A percentile compares a stretch with the other conserved stretches of the same genome.
These are phyloP conservation scores for Neurospora tetraspora DNA, from an alignment of 495 filamentous ascomycete species.

Conservation along the genomic window DNA sequence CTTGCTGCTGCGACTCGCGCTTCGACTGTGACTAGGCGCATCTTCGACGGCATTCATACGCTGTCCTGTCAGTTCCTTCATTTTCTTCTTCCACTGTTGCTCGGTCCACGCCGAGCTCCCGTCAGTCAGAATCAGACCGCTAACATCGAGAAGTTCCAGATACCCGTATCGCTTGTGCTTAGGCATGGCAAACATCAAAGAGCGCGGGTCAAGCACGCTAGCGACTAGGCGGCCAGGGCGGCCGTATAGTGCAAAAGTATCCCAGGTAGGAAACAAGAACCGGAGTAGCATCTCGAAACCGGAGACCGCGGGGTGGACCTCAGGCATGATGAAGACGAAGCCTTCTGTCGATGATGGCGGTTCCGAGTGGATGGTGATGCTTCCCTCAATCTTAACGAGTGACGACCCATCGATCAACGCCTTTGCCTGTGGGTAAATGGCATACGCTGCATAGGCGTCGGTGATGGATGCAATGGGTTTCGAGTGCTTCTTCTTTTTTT, in stretches of 20 bases:
- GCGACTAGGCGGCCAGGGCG: conserved; percentile 80
- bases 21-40: conserved; percentile 45
- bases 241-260: conserved; percentile 87
- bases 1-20: conserved; percentile 48
- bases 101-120: conserved; percentile 77
- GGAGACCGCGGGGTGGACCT: conserved; percentile 77
- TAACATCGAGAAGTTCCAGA: conserved; percentile 78
- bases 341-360: conserved; percentile 70
- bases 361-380: conserved; percentile 71
- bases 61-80: conserved; percentile 84
- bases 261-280: conserved; percentile 88
- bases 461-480: conserved; percentile 83
- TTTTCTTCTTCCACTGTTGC: conserved; percentile 74
- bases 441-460: conserved; percentile 85
- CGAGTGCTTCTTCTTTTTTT: conserved; percentile 79
- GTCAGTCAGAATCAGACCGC: conserved; percentile 61
- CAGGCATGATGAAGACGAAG: conserved; percentile 97
- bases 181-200: conserved; percentile 98
- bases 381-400: conserved; percentile 87
- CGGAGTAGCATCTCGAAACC: conserved; percentile 97
- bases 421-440: conserved; percentile 91
- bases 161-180: conserved; percentile 83
- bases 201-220: conserved; percentile 72
- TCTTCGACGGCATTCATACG: conserved; percentile 54
- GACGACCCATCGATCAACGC: conserved; percentile 90